phyloP scores from a whole-genome alignment of 805 yeast species.

The Starmerella bombi region DNA sequence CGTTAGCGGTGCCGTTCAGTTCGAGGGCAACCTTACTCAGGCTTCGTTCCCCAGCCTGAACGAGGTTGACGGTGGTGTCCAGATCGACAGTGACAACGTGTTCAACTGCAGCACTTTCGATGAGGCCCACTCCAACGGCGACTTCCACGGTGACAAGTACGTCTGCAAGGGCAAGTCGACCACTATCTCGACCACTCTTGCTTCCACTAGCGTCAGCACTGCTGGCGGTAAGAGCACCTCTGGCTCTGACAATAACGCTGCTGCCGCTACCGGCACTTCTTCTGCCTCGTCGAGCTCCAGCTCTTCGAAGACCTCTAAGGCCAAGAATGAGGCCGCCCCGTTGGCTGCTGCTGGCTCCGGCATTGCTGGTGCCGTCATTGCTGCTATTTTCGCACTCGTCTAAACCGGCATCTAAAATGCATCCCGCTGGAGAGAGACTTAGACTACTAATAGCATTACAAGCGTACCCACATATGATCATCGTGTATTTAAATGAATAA shows the following conservation, averaged over 20 bases:
- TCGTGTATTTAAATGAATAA: constrained; percentile 2
- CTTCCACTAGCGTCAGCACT: constrained; percentile 14
- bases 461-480: too few relatives aligned
- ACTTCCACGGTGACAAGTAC: constrained; percentile 81
- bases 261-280: constrained; percentile 7
- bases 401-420: constrained; percentile 5
- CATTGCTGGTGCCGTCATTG: constrained; percentile 14
- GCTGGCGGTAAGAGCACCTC: constrained; percentile 7
- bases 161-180: constrained; percentile 28
- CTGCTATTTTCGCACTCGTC: constrained; percentile 17
- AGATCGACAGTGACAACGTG: constrained; percentile 49
- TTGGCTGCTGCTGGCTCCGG: constrained; percentile 16
- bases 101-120: constrained; percentile 73
- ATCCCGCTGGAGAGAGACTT: too few relatives aligned
- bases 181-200: constrained; percentile 20
- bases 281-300: background rate
- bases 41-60: constrained; percentile 62
- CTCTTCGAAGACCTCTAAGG: constrained; percentile 6
- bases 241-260: constrained; percentile 8
- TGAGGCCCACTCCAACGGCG: constrained; percentile 58
- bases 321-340: constrained; percentile 16
- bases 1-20: constrained; percentile 77
- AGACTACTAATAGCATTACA: too few relatives aligned
- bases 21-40: constrained; percentile 67
- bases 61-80: constrained; percentile 86